Evolutionary conservation across 495 filamentous ascomycete species (phyloP), one percentile per base, ranked within the genome.

Genomic region (Penicillium manginii): DNA sequence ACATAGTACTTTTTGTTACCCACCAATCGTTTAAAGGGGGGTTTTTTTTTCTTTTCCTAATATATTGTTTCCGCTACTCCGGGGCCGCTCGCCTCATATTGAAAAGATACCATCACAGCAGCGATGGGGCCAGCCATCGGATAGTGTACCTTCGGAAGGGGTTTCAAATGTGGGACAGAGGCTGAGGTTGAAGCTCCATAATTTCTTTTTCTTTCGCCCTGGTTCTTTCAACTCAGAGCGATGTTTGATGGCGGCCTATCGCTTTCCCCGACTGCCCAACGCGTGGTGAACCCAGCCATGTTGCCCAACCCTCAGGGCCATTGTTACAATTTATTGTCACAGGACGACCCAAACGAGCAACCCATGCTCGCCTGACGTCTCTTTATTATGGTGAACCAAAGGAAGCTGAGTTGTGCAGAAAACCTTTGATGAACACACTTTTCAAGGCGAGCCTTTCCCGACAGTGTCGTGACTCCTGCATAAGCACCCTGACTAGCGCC

Each of bases 401-500:
- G 26, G 19, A 32, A 37, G 42, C 33, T 17, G 9, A 33, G 42
- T 37, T 47, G 8, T 42, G 40, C 51, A 48, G 32, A 8, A 32
- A 50, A 35, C 29, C 12, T 50, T 26, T 15, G 48, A 50, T 18
- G 48, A 8, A 50, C 48, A 21, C 9, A 35, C 26, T 50, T 23
- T 26, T n/a, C 29, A 18, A 26, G 10, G 48, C 4, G n/a, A n/a
- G 2, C 48, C 48, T 59, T 55, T 60, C 32, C 59, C 50, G 39
- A 65, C 51, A 50, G 39, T 50, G 48, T 60, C 46, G 59, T 54
- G 52, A 59, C 56, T 66, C 59, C 66, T 76, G 74, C 71, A 77
- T 77, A 70, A 72, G 68, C 71, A 78, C 74, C 72, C 70, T 62
- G 67, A 73, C 68, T 73, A 78, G 72, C 72, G 73, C 75, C 75